Evolutionary conservation across 2,329 filamentous ascomycete species (phyloP).

Genomic region (Leptosphaerulina australis): DNA sequence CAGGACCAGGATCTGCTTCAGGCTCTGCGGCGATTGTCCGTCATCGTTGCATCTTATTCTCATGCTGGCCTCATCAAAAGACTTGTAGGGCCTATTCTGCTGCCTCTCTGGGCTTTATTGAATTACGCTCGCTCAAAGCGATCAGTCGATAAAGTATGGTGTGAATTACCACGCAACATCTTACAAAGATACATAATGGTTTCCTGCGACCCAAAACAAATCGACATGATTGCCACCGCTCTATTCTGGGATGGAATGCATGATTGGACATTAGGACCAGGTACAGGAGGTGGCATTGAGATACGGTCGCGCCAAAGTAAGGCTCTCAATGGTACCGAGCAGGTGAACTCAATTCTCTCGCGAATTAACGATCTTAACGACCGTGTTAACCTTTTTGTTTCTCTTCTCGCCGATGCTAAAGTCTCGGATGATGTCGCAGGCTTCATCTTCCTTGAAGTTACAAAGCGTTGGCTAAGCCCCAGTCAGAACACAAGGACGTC

Average conservation of each 20-base stretch:
- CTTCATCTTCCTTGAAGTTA: constrained; percentile 64
- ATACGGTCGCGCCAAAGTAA: constrained; percentile 65
- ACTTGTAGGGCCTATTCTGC: constrained; percentile 63
- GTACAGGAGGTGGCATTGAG: constrained; percentile 58
- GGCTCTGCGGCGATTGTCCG: constrained; percentile 62
- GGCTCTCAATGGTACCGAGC: constrained; percentile 71
- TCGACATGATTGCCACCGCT: constrained; percentile 59
- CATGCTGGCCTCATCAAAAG: constrained; percentile 69
- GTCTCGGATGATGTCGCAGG: constrained; percentile 63
- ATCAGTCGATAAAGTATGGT: constrained; percentile 37
- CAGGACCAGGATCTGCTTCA: constrained; percentile 55
- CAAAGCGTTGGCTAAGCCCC: constrained; percentile 62
- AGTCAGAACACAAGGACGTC: constrained; percentile 15
- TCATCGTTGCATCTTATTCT: constrained; percentile 67
- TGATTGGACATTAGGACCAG: constrained; percentile 61
- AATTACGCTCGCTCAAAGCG: constrained; percentile 55
- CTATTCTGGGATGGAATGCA: constrained; percentile 61
- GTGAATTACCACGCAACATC: constrained; percentile 29
- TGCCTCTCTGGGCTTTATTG: constrained; percentile 68
- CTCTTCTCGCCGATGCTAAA: constrained; percentile 55
- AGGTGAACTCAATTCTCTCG: constrained; percentile 71
- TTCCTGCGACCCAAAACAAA: constrained; percentile 58
- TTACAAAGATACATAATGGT: constrained; percentile 60
- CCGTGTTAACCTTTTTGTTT: constrained; percentile 32
- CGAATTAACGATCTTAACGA: constrained; percentile 38